These are phyloP conservation scores for Septoria petroselini DNA, from an alignment of 2,329 filamentous ascomycete genomes.

Conservation along the genomic window DNA sequence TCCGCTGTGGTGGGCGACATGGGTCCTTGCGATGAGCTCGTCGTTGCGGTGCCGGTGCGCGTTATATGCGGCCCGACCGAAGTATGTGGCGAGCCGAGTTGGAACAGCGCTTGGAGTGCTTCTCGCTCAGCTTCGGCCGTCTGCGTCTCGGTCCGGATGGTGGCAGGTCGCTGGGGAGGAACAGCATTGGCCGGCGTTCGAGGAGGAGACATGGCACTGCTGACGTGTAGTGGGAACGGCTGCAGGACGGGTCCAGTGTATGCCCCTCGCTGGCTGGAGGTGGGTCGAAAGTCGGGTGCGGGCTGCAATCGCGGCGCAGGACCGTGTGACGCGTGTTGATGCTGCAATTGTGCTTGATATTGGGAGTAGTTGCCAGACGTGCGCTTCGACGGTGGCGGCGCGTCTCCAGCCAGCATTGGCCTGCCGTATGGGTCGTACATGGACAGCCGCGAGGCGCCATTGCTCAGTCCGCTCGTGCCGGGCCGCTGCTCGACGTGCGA, in stretches of 20 bases:
- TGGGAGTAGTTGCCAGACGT: constrained; percentile 33
- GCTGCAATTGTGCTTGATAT: constrained; percentile 15
- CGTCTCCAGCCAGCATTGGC: constrained; percentile 16
- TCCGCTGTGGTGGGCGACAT: constrained; percentile 29
- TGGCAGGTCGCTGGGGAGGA: constrained; percentile 40
- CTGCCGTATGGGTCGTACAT: constrained; percentile 31
- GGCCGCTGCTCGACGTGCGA: constrained; percentile 32
- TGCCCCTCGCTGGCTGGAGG: constrained; percentile 16
- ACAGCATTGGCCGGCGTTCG: constrained; percentile 36
- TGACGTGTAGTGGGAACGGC: constrained; percentile 10
- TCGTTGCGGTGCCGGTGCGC: constrained; percentile 20
- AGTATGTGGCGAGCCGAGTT: constrained; percentile 60
- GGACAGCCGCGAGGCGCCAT: constrained; percentile 30
- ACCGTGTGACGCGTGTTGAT: constrained; percentile 3
- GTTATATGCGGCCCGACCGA: constrained; percentile 38
- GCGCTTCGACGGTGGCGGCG: constrained; percentile 34
- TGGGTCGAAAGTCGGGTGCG: constrained; percentile 34
- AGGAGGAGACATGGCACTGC: constrained; percentile 34
- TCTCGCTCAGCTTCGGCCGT: constrained; percentile 70
- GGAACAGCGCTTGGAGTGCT: constrained; percentile 73
- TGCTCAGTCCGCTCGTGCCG: constrained; percentile 31
- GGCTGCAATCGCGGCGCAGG: constrained; percentile 28
- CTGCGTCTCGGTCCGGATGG: constrained; percentile 66
- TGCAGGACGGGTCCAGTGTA: constrained; percentile 15
- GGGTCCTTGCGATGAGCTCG: constrained; percentile 22